Evolutionary conservation across 805 yeast genomes (phyloP).

Genomic region (Candida ulmi): DNA sequence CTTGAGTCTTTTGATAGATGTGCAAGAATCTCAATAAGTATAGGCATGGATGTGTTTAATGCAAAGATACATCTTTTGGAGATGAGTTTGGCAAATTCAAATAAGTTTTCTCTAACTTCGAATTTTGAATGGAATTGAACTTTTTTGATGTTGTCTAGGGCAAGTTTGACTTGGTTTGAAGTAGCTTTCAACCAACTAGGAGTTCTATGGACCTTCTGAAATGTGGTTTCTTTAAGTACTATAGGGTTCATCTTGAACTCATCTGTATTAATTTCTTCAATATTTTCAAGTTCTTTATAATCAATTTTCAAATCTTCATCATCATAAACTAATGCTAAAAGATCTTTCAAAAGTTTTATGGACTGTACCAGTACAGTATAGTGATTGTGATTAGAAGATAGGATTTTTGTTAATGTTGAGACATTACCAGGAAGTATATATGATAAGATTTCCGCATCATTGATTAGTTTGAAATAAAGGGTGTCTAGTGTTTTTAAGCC

Average conservation of each 20-base stretch:
- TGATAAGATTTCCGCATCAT: conserved; percentile 45
- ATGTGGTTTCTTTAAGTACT: conserved; percentile 12
- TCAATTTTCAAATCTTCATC: conserved; percentile 32
- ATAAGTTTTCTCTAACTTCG: conserved; percentile 29
- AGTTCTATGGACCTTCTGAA: conserved; percentile 34
- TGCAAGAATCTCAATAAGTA: conserved; percentile 30
- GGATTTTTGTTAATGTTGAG: conserved; percentile 36
- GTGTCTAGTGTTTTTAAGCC: conserved; percentile 29
- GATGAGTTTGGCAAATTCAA: conserved; percentile 25
- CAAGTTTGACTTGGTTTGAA: conserved; percentile 40
- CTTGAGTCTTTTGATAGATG: conserved; percentile 16
- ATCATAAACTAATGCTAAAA: conserved; percentile 33
- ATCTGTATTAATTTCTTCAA: conserved; percentile 10
- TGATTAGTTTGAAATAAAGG: conserved; percentile 28
- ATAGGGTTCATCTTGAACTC: conserved; percentile 14
- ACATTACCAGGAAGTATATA: conserved; percentile 48
- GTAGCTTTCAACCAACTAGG: conserved; percentile 53
- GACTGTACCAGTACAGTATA: conserved; percentile 29
- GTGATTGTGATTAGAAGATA: conserved; percentile 28
- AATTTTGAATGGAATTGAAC: conserved; percentile 23
- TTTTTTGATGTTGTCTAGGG: conserved; percentile 27
- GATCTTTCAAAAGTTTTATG: conserved; percentile 24
- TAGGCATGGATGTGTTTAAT: conserved; percentile 30
- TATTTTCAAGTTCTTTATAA: conserved; percentile 15
- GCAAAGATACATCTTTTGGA: conserved; percentile 29